Base-by-base conservation (phyloP, 2,329 filamentous ascomycete species). In the Trichophaea hybrida region DNA sequence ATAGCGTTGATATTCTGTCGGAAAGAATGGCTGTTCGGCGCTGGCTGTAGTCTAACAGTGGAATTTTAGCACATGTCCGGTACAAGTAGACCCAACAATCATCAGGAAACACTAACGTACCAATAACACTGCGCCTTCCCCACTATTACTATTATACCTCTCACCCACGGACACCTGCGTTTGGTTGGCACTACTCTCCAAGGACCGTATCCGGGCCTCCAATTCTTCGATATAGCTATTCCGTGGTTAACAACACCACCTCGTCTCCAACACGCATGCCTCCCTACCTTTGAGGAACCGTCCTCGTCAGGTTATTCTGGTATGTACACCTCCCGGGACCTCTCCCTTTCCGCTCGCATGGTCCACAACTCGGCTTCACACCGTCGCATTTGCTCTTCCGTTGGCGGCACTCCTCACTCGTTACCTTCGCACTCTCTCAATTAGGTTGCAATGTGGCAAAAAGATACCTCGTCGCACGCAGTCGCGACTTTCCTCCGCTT, bases 151-250 rank as follows among this genome's bases (percentile, higher is more conserved):
- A 24, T 24, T 24, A 24, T 24, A 24, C 24, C 24, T 24, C 24
- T 24, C 24, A 24, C 24, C 24, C 24, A 24, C 24, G 24, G 24
- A 24, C 24, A 24, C 24, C 24, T 24, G 24, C 24, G 24, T 24
- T 3, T 24, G 24, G 24, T 24, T 24, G 24, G 24, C 24, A 46
- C 40, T 17, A 46, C 40, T n/a, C 32, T 55, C 53, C 24, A 55
- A 35, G 31, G 10, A n/a, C 34, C 53, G 53, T n/a, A 55, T 55
- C 17, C 53, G 12, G 10, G 53, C 35, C 33, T 55, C 53, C 2
- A 55, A 32, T 15, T 55, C 53, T 33, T 55, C 53, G 34, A 55
- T 55, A 17, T 55, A 55, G 31, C 53, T 55, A 32, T 44, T 44
- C 12, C 15, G 17, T 5, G 13, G 48, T 51, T 31, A 51, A 51